phyloP scores from a whole-genome alignment of 257 asterid species.

The Gentiana straminea region DNA sequence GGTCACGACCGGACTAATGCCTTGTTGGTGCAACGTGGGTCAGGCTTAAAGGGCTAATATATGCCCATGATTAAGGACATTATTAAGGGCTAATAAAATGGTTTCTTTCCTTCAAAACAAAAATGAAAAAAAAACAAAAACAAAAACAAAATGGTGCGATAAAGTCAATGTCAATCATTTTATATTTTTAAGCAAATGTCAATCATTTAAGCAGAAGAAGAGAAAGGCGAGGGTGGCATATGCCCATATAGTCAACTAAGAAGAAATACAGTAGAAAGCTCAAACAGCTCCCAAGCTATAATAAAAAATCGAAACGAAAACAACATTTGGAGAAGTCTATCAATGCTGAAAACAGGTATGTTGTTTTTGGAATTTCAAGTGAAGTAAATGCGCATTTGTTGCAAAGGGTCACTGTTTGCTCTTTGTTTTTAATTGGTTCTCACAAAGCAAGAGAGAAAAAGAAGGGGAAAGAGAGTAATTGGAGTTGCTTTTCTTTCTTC shows the following conservation, averaged over 20 bases:
- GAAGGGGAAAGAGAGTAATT: slow-evolving; percentile 8
- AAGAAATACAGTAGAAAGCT: slow-evolving; percentile 20
- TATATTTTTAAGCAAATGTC: background rate
- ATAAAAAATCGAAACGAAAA: no score
- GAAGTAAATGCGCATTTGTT: slow-evolving; percentile 66
- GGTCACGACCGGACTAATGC: background rate
- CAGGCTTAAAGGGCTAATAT: no score
- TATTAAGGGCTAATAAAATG: no score
- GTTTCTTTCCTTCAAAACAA: no score
- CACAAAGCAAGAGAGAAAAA: slow-evolving; percentile 20
- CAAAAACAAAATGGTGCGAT: slow-evolving; percentile 10
- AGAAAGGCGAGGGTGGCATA: slow-evolving; percentile 6
- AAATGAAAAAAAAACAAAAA: no score
- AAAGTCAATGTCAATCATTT: slow-evolving; percentile 54
- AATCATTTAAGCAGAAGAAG: slow-evolving; percentile 5
- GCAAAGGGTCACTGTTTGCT: slow-evolving; percentile 17
- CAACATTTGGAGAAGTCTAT: slow-evolving; percentile 18
- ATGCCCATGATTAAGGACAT: no score
- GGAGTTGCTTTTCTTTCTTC: slow-evolving; percentile 12
- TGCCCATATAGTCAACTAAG: slow-evolving; percentile 32
- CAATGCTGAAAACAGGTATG: slow-evolving; percentile 17
- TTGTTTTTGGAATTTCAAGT: slow-evolving; percentile 40
- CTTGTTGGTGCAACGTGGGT: slow-evolving; percentile 3
- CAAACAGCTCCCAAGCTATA: no score
- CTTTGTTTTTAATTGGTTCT: slow-evolving; percentile 31